These are phyloP conservation scores for Hippophae tibetana DNA, from an alignment of 306 rosid genomes.

Conservation along the genomic window DNA sequence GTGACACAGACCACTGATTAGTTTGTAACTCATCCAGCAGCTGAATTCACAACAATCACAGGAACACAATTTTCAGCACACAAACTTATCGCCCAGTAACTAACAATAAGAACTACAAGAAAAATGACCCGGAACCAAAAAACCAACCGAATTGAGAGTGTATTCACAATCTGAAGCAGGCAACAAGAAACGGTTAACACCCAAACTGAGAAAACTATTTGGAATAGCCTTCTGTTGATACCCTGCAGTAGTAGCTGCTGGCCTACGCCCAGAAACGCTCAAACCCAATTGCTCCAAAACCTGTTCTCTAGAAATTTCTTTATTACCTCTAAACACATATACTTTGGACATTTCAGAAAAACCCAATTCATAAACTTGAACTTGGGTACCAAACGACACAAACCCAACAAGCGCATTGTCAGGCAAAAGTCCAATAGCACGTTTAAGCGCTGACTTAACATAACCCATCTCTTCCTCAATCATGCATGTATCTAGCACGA, in stretches of 20 bases:
- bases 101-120: background rate
- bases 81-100: background rate
- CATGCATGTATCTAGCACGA: slow-evolving; percentile 82
- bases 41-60: slow-evolving; percentile 31
- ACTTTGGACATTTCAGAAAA: slow-evolving; percentile 91
- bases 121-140: background rate
- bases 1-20: slow-evolving; percentile 90
- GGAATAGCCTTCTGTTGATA: slow-evolving; percentile 33
- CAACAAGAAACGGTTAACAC: slow-evolving; percentile 55
- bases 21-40: slow-evolving; percentile 80
- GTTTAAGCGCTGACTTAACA: slow-evolving; percentile 56
- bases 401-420: slow-evolving; percentile 87
- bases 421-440: slow-evolving; percentile 65
- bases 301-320: slow-evolving; percentile 73
- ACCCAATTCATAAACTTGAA: slow-evolving; percentile 89
- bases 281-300: slow-evolving; percentile 87
- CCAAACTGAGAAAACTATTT: slow-evolving; percentile 32
- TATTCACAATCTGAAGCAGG: slow-evolving; percentile 90
- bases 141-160: slow-evolving; percentile 67
- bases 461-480: slow-evolving; percentile 76
- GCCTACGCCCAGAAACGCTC: slow-evolving; percentile 36
- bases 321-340: slow-evolving; percentile 69
- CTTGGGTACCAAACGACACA: slow-evolving; percentile 83
- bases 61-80: slow-evolving; percentile 4
- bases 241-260: slow-evolving; percentile 19